Evolutionary conservation across 768 basidiomycete species (phyloP), one percentile per base, ranked within the genome.

Genomic region (Trametes villosa): DNA sequence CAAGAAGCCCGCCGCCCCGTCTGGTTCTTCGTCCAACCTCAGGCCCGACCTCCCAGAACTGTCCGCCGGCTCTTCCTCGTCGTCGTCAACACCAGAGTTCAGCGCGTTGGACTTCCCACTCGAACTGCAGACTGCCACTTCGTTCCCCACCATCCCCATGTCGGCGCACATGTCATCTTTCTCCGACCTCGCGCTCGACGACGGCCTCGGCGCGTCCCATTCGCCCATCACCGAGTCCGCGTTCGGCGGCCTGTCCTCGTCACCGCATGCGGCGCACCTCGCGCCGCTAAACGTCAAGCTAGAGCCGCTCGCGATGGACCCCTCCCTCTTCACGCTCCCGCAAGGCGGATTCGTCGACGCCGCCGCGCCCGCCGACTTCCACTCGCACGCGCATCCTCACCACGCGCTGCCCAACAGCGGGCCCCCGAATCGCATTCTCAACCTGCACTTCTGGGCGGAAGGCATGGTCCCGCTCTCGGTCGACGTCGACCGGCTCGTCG

Each of bases 381-480:
- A 29, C 51, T 4, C 36, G 57, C 62, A n/a, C n/a, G n/a, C n/a
- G n/a, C n/a, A n/a, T n/a, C n/a, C n/a, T n/a, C n/a, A n/a, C n/a
- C n/a, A n/a, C n/a, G n/a, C n/a, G n/a, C n/a, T n/a, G n/a, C n/a
- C n/a, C n/a, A n/a, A n/a, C n/a, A n/a, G n/a, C 58, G 47, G 70
- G 71, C 73, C 62, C 61, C 72, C 71, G 27, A 79, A 76, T 40
- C 65, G 74, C 42, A 59, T 80, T 45, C 72, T 73, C 15, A 75
- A 74, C 46, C 70, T 90, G 57, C 80, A 78, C 40, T 77, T 91
- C 18, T 80, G 80, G 68, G 85, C 89, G 24, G 86, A 88, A 65
- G 87, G 88, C 59, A 88, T 90, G 85, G 74, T 79, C n/a, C 79
- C 85, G 18, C 79, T 86, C 55, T 74, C 78, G 30, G 77, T 89